Percentiles rank a stretch among this genome's conserved stretches.
Conservation (phyloP, 441 rosid genomes). For the Flueggea neowawraea region DNA sequence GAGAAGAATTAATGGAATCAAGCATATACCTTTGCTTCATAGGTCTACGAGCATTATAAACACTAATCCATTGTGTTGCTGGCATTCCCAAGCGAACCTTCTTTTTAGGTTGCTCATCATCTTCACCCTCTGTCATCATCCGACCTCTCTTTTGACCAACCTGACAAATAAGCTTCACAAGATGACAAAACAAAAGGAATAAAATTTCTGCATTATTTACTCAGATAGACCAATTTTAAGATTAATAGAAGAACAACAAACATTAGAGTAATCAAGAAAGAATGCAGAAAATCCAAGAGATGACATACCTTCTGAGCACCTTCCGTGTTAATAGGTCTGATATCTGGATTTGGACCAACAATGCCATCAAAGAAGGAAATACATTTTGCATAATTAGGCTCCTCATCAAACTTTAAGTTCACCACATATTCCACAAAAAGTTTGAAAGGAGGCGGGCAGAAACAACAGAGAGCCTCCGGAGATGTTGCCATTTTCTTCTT, state of each 20-base stretch:
- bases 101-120: constrained; percentile 59
- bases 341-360: constrained; percentile 44
- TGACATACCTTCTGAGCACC: constrained; percentile 58
- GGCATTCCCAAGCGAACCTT: constrained; percentile 65
- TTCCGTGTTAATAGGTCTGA: constrained; percentile 51
- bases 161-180: constrained; percentile 43
- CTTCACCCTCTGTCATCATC: constrained; percentile 36
- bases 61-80: constrained; percentile 62
- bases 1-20: background rate
- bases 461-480: constrained; percentile 49
- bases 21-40: constrained; percentile 64
- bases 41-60: constrained; percentile 54
- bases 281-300: background rate
- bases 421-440: constrained; percentile 54
- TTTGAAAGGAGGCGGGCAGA: constrained; percentile 52
- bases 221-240: background rate
- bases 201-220: background rate
- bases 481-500: constrained; percentile 74
- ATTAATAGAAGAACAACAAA: no score
- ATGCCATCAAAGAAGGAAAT: constrained; percentile 58
- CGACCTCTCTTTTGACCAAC: constrained; percentile 68
- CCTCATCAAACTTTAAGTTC: constrained; percentile 61
- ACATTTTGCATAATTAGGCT: constrained; percentile 56
- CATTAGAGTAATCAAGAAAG: no score
- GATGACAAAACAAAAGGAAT: background rate